Evolutionary conservation across 73 alveolate genomes (phyloP).

Genomic region (Stentor coeruleus): DNA sequence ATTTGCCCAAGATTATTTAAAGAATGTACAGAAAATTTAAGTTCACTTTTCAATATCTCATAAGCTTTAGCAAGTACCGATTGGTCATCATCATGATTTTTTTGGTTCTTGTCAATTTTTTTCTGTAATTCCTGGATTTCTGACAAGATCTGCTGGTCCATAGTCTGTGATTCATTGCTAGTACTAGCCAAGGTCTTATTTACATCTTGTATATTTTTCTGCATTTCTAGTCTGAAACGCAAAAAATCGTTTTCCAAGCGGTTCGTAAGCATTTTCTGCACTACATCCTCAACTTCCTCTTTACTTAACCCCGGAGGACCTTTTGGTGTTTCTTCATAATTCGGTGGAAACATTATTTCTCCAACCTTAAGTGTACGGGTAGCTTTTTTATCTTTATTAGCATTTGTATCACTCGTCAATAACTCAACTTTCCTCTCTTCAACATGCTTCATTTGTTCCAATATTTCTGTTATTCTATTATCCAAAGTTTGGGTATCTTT

Average conservation of each 20-base stretch:
- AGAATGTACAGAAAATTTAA: background rate
- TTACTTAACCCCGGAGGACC: background rate
- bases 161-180: background rate
- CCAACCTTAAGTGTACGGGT: background rate
- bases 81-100: background rate
- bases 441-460: slow-evolving; percentile 6
- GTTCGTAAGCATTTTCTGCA: background rate
- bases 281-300: background rate
- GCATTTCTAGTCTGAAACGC: background rate
- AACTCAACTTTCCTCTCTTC: slow-evolving; percentile 10
- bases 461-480: background rate
- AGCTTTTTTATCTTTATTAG: background rate
- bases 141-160: background rate
- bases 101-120: background rate
- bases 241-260: background rate
- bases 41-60: background rate
- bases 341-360: background rate
- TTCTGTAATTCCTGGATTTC: background rate
- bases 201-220: background rate
- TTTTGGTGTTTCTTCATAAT: background rate
- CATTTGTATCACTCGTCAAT: background rate
- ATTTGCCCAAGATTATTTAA: slow-evolving; percentile 17
- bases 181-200: background rate
- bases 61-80: background rate
- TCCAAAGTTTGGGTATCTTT: background rate